Evolutionary conservation across 208 protist genomes (phyloP), one percentile per base, ranked within the genome.

Genomic region (Endotrypanum monterogeii): DNA sequence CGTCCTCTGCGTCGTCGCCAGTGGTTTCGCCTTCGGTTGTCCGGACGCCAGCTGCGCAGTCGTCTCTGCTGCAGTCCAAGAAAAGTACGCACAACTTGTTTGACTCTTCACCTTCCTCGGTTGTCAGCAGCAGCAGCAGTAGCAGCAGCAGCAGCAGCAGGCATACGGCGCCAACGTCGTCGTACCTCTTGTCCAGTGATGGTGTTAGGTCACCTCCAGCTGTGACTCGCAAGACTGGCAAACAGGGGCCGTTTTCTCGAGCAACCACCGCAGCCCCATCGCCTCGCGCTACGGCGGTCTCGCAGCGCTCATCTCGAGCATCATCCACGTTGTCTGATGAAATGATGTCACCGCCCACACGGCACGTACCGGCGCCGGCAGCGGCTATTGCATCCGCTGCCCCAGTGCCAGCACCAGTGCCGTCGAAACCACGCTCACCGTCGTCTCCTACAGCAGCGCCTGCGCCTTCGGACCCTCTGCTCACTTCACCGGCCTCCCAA

Each of bases 1-100:
- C 79, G n/a, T 76, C 67, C 25, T 80, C 75, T 52, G 1, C 30
- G 44, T 39, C 54, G 62, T 41, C 35, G 28, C 65, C 62, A 14
- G 20, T n/a, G n/a, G n/a, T 44, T 41, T 67, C 68, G 25, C 56
- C 75, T 5, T n/a, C 51, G 35, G 61, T 62, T 39, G 65, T 62
- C 14, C 67, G 50, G 20, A 62, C 65, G 30, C 18, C 62, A 44
- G 51, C 39, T 39, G 41, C 56, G 39, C 57, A 25, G 30, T 39
- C 65, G 28, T n/a, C 39, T 39, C 63, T n/a, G 63, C 63, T n/a
- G 14, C 63, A 32, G 63, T 20, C 7, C 63, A 68, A 50, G 50
- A 69, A 55, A 35, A 23, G 39, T 32, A 41, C 25, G 62, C 62
- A 41, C 62, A 35, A 30, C 41, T 28, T 52, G 25, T 67, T 52